Evolutionary conservation across 2,329 filamentous ascomycete species (phyloP), one percentile per base, ranked within the genome.

Genomic region (Cercospora berteroae): DNA sequence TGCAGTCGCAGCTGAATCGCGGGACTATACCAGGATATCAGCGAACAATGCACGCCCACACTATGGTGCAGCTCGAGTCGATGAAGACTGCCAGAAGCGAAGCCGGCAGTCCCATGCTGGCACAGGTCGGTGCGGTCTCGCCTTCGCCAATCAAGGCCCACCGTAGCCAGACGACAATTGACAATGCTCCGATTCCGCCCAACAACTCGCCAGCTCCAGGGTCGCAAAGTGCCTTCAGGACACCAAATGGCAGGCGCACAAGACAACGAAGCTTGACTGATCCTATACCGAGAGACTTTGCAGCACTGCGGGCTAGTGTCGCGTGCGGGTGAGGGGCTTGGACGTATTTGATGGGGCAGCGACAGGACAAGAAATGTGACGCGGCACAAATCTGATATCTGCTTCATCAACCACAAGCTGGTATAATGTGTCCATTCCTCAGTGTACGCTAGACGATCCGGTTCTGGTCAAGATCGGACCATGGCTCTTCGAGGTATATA

Each of bases 11-110:
- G 58, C 62, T 72, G 36, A 48, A 65, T 10, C 65, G 64, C 12
- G 65, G 56, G 4, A 73, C 69, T 5, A 29, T 74, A 31, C 71
- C 70, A 16, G 65, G 64, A 42, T 76, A 75, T 39, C 65, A 69
- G 12, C 67, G 69, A 31, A 72, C 69, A 1, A 75, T 76, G 72
- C 72, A 75, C 50, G 72, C 71, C 13, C 71, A 70, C 63, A 75
- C 73, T 3, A 55, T 73, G 50, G 66, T 70, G 39, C 74, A 75
- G 62, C 42, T 75, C 29, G 69, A 71, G 33, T 56, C 63, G 29
- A 55, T 70, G 55, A 65, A 69, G 31, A 18, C 23, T 8, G 52
- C 69, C 5, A 65, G 58, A 33, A 70, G 64, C 20, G 67, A 66
- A 62, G 66, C 59, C 4, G 66, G 48, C 27, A 69, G 66, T 66